Conservation (phyloP, 768 basidiomycete species). For the Porphyrellus cyaneotinctus region DNA sequence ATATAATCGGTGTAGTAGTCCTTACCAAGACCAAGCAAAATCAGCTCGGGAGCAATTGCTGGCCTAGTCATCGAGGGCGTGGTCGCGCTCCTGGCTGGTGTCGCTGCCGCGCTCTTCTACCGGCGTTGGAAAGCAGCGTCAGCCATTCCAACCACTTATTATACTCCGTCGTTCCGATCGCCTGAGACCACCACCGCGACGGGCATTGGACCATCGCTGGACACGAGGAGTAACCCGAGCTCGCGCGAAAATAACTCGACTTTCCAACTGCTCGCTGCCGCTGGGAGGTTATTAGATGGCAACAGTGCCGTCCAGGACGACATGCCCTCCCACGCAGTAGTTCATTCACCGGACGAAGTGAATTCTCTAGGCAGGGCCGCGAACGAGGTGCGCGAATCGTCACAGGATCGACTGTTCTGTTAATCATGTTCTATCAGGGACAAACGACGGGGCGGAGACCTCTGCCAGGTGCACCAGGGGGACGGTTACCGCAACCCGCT, state of each 20-base stretch:
- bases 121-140: slow-evolving; percentile 19
- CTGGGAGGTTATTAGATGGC: not conserved
- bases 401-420: not conserved
- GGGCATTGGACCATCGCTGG: slow-evolving; percentile 8
- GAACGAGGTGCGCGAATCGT: slow-evolving; percentile 10
- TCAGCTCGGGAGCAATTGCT: slow-evolving; percentile 22
- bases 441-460: slow-evolving; percentile 1
- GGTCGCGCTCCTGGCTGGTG: slow-evolving; percentile 13
- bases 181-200: slow-evolving; percentile 2
- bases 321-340: not conserved
- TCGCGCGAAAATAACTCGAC: not conserved
- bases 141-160: not conserved
- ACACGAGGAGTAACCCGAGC: not conserved
- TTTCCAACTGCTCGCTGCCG: not conserved
- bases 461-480: slow-evolving; percentile 4
- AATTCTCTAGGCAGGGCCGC: not conserved
- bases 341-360: not conserved
- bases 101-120: slow-evolving; percentile 18
- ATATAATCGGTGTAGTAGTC: not conserved
- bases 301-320: not conserved
- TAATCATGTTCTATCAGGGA: slow-evolving; percentile 2
- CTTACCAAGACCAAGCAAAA: slow-evolving; percentile 4
- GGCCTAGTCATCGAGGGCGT: slow-evolving; percentile 19
- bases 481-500: not conserved
- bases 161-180: slow-evolving; percentile 3